Evolutionary conservation across 2,329 filamentous ascomycete species (phyloP).

Genomic region (Thielaviopsis musarum): DNA sequence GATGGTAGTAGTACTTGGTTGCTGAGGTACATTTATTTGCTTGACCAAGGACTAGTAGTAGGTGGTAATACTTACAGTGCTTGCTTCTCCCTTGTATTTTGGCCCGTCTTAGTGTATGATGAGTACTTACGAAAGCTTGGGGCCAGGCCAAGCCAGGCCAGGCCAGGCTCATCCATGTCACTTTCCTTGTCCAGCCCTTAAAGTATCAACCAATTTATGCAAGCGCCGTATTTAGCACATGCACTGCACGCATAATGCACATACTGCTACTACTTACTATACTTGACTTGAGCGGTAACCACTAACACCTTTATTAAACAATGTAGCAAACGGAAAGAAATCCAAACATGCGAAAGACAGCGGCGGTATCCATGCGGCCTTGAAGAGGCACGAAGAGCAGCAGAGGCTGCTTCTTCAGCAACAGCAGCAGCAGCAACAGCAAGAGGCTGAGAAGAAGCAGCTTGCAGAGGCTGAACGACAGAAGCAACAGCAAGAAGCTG

Average conservation of each 20-base stretch:
- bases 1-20: constrained; percentile 6
- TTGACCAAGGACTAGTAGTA: neutral
- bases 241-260: too few relatives aligned
- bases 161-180: too few relatives aligned
- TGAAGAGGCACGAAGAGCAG: constrained; percentile 29
- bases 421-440: neutral
- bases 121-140: too few relatives aligned
- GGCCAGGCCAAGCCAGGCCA: too few relatives aligned
- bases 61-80: too few relatives aligned
- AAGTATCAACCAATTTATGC: too few relatives aligned
- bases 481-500: constrained; percentile 13
- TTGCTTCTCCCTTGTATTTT: neutral
- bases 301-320: neutral
- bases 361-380: constrained; percentile 31
- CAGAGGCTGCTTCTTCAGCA: constrained; percentile 10
- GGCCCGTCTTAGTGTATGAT: too few relatives aligned
- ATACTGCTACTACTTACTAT: neutral
- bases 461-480: constrained; percentile 14
- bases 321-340: constrained; percentile 29
- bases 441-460: neutral
- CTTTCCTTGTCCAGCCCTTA: too few relatives aligned
- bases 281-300: neutral
- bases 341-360: constrained; percentile 39
- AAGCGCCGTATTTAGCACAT: too few relatives aligned
- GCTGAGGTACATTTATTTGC: neutral